phyloP scores from a whole-genome alignment of 1,284 basidiomycete species.

The Puccinia coronata region DNA sequence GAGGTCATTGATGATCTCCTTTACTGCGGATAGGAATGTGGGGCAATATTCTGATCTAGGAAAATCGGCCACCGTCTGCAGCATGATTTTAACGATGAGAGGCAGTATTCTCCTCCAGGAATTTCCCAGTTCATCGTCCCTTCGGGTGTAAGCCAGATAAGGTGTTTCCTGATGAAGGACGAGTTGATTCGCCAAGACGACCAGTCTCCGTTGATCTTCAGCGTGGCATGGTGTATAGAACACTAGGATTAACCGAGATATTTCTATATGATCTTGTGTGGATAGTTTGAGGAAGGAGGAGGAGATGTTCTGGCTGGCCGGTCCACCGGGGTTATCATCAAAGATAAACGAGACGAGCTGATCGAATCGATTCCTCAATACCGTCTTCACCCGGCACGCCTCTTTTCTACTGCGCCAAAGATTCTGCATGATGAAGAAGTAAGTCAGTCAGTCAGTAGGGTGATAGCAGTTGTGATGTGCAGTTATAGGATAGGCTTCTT shows the following conservation, averaged over 20 bases:
- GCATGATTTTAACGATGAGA: slow-evolving; percentile 17
- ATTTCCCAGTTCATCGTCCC: slow-evolving; percentile 8
- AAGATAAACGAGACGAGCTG: slow-evolving; percentile 30
- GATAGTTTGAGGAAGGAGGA: slow-evolving; percentile 19
- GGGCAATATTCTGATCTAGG: slow-evolving; percentile 30
- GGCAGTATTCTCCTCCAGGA: slow-evolving; percentile 31
- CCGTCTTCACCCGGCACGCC: not conserved
- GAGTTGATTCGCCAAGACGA: slow-evolving; percentile 9
- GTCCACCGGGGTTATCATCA: slow-evolving; percentile 6
- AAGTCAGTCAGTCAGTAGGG: not conserved
- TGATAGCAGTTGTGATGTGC: not conserved
- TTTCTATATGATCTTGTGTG: slow-evolving; percentile 20
- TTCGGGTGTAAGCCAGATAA: not conserved
- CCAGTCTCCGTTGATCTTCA: slow-evolving; percentile 32
- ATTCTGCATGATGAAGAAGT: not conserved
- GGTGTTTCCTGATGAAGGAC: not conserved
- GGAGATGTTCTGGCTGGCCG: not conserved
- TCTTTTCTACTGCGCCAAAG: slow-evolving; percentile 38
- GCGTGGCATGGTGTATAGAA: slow-evolving; percentile 25
- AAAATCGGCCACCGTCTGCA: slow-evolving; percentile 16
- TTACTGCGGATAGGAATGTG: not conserved
- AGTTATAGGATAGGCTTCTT: not conserved
- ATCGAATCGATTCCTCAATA: slow-evolving; percentile 38
- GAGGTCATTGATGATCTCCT: slow-evolving; percentile 26
- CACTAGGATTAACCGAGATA: slow-evolving; percentile 29